Percentiles rank a stretch among this genome's conserved stretches.
Evolutionary conservation across 768 basidiomycete species (phyloP).

Genomic region (Leccinum sublutescens): DNA sequence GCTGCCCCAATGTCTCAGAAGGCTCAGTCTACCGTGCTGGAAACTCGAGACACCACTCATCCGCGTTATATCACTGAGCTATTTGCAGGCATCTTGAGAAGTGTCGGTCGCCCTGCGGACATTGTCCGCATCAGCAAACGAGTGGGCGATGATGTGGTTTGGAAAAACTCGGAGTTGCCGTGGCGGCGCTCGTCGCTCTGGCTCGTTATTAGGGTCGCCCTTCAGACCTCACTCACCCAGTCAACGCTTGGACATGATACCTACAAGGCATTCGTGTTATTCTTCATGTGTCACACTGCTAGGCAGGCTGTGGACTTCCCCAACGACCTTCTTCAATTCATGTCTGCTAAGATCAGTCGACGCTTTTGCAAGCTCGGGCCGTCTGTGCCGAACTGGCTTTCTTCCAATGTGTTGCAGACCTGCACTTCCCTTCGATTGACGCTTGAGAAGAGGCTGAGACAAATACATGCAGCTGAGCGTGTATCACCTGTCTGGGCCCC

Average conservation of each 20-base stretch:
- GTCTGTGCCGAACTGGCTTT: constrained; percentile 33
- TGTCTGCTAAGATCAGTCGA: constrained; percentile 29
- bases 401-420: constrained; percentile 35
- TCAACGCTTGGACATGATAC: constrained; percentile 9
- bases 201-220: constrained; percentile 32
- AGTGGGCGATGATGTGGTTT: constrained; percentile 5
- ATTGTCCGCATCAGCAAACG: background rate
- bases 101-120: background rate
- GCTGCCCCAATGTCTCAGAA: constrained; percentile 12
- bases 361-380: constrained; percentile 26
- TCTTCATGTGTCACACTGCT: constrained; percentile 34
- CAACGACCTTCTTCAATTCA: constrained; percentile 30
- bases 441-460: constrained; percentile 36
- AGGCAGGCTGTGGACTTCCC: constrained; percentile 12
- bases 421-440: constrained; percentile 21
- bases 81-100: background rate
- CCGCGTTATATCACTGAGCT: background rate
- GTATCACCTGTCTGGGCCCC: constrained; percentile 33
- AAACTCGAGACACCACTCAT: constrained; percentile 2
- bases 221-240: constrained; percentile 32
- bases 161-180: background rate
- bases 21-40: constrained; percentile 4
- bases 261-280: constrained; percentile 52
- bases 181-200: constrained; percentile 39
- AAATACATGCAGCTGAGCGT: constrained; percentile 29